Evolutionary conservation across 2,329 filamentous ascomycete genomes (phyloP), one percentile per base, ranked within the genome.

Genomic region (Colletotrichum echinochloae): DNA sequence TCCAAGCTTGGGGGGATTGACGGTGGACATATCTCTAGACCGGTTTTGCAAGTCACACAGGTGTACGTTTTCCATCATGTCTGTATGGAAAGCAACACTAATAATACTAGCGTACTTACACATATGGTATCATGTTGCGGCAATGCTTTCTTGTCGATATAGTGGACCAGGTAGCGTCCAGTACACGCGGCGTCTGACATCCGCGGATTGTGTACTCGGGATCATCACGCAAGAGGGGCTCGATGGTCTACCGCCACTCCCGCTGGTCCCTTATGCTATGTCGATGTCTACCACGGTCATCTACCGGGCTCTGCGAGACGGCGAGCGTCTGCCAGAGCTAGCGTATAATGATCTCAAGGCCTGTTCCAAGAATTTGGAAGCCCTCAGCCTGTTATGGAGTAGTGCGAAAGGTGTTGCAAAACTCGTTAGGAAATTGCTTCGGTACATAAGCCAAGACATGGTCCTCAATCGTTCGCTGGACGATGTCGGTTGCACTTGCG

Each of bases 201-300:
- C 74, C 3, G 73, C 74, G 3, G 72, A 73, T 33, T 48, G 56
- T 0, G 65, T 74, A 23, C 62, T 75, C 14, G 11, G 14, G 3
- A 64, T 75, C n/a, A 44, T 74, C 12, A 41, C 57, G 18, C 51
- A 65, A 12, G 66, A 66, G 11, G 62, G 66, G 1, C 46, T 71
- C 16, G 60, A 71, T 5, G 44, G 30, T 12, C 49, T 75, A 1
- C 73, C 73, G 3, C 74, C 74, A 1, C 67, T 75, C 2, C 74
- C 74, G 1, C 63, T 75, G 2, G 57, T 75, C 0, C 72, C 74
- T 5, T 75, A 75, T 49, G 73, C 74, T 8, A 69, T 74, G 54
- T 72, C 74, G 1, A 72, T 75, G 65, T 70, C 73, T 18, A 75
- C 73, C 14, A 75, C 74, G 5, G 71, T 75, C 8, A 72, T 75